phyloP scores from a whole-genome alignment of 2,329 filamentous ascomycete genomes.

The Fusarium veterinarium region DNA sequence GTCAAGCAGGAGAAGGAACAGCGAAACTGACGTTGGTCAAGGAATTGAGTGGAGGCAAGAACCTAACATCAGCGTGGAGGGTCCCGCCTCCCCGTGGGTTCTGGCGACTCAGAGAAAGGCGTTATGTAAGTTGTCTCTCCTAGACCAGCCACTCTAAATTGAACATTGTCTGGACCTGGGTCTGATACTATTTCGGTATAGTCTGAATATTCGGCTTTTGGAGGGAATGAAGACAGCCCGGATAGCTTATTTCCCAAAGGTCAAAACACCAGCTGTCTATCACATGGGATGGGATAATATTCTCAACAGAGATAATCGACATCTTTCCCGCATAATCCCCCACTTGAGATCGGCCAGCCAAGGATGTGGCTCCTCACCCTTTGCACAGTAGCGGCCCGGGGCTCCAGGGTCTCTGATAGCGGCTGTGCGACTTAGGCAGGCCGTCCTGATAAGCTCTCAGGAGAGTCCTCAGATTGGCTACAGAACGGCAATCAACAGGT shows the following conservation, averaged over 20 bases:
- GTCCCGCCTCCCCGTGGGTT: conserved; percentile 25
- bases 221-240: background rate
- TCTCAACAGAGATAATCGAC: background rate
- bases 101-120: conserved; percentile 34
- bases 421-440: conserved; percentile 5
- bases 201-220: conserved; percentile 6
- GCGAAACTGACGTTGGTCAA: conserved; percentile 5
- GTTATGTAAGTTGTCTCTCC: conserved; percentile 34
- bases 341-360: conserved; percentile 28
- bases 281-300: background rate
- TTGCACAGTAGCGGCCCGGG: conserved; percentile 21
- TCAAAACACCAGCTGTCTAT: background rate
- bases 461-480: conserved; percentile 27
- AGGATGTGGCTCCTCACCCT: conserved; percentile 25
- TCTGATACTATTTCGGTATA: conserved; percentile 23
- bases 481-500: conserved; percentile 1
- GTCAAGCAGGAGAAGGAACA: conserved; percentile 6
- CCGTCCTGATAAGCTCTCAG: conserved; percentile 29
- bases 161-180: conserved; percentile 12
- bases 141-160: conserved; percentile 28
- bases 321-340: conserved; percentile 8
- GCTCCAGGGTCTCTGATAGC: conserved; percentile 29
- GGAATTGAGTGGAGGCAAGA: conserved; percentile 23
- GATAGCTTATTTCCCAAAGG: conserved; percentile 2
- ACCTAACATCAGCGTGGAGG: conserved; percentile 8